Conservation (phyloP, 257 asterid species). For the Nicotiana sylvestris region DNA sequence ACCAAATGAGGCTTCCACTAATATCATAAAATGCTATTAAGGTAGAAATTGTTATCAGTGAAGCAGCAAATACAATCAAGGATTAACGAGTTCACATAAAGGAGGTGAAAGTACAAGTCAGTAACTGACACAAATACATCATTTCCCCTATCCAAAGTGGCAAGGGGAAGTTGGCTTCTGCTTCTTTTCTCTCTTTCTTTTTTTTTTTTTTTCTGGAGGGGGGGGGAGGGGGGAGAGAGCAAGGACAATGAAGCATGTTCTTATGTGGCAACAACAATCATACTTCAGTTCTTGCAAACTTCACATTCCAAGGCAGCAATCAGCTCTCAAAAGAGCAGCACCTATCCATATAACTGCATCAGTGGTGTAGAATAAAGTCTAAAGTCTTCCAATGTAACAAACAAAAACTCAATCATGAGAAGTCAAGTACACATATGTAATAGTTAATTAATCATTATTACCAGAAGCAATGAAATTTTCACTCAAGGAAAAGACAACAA, state of each 20-base stretch:
- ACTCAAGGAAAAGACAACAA: background rate
- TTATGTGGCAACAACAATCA: background rate
- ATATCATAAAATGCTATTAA: slow-evolving; percentile 5
- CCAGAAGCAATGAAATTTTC: background rate
- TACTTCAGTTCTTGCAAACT: slow-evolving; percentile 3
- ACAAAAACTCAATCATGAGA: background rate
- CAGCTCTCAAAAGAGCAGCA: background rate
- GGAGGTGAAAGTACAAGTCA: background rate
- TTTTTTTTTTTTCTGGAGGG: background rate
- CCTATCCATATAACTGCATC: background rate
- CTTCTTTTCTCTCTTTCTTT: background rate
- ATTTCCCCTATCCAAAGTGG: background rate
- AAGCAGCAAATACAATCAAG: background rate
- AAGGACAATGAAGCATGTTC: background rate
- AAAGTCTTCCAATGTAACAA: background rate
- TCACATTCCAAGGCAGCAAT: background rate
- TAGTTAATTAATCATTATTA: background rate
- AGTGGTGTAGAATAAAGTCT: background rate
- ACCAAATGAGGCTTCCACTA: slow-evolving; percentile 6
- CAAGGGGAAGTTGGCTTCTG: slow-evolving; percentile 1
- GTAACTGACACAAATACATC: background rate
- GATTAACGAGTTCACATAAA: background rate
- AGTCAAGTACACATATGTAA: background rate
- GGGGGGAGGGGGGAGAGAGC: background rate
- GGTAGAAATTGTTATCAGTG: slow-evolving; percentile 1